These are phyloP conservation scores for Kalmusia sp. DNA, from an alignment of 2,329 filamentous ascomycete species.

Conservation along the genomic window DNA sequence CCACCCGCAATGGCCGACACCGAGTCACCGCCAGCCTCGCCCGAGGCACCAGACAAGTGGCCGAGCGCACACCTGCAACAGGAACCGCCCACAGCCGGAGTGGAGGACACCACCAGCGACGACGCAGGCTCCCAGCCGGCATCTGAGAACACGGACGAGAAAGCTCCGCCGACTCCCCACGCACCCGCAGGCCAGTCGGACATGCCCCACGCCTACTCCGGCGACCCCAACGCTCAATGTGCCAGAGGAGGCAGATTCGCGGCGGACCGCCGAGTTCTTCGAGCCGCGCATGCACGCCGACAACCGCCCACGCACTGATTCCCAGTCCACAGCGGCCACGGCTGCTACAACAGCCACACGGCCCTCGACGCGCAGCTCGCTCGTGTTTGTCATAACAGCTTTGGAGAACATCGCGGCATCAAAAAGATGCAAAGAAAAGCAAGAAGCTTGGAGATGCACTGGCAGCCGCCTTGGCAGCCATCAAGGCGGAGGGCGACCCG, in stretches of 20 bases:
- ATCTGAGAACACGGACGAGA: conserved; percentile 21
- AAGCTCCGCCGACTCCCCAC: conserved; percentile 20
- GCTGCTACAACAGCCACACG: conserved; percentile 58
- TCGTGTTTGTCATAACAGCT: conserved; percentile 94
- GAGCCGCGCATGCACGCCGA: conserved; percentile 36
- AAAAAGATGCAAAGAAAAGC: conserved; percentile 86
- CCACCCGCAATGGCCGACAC: conserved; percentile 44
- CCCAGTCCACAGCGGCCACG: conserved; percentile 61
- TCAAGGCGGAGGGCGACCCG: conserved; percentile 79
- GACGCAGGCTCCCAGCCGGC: conserved; percentile 26
- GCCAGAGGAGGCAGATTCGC: conserved; percentile 35
- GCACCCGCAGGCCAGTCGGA: conserved; percentile 23
- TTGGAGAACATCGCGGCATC: conserved; percentile 90
- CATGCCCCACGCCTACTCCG: conserved; percentile 25
- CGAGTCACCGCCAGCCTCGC: conserved; percentile 22
- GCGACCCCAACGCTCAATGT: conserved; percentile 33
- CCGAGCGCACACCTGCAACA: conserved; percentile 18
- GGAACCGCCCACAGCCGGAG: conserved; percentile 17
- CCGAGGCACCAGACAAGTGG: conserved; percentile 16
- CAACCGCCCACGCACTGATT: conserved; percentile 63
- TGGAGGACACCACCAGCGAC: conserved; percentile 16
- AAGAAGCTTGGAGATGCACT: conserved; percentile 84
- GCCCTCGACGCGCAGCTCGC: conserved; percentile 80
- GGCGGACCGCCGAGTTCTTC: conserved; percentile 44
- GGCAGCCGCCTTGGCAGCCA: conserved; percentile 80